Conservation (phyloP, 768 basidiomycete genomes). For the Suillus ampliporus region DNA sequence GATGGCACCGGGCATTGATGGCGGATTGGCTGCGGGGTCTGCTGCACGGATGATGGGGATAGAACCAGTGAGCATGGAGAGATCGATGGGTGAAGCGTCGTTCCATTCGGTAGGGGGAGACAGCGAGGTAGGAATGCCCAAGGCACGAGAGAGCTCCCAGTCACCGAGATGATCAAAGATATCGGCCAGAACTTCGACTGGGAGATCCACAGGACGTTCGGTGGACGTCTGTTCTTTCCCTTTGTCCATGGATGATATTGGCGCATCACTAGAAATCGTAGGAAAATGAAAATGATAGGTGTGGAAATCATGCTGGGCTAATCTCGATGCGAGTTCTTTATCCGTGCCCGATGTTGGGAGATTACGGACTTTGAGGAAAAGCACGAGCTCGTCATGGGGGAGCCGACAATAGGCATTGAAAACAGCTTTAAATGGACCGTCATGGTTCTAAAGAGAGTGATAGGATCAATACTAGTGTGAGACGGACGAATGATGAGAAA, state of each 20-base stretch:
- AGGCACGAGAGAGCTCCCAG: conserved; percentile 83
- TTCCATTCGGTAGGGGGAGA: conserved; percentile 72
- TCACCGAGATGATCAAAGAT: conserved; percentile 81
- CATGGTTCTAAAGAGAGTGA: conserved; percentile 27
- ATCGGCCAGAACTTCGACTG: conserved; percentile 75
- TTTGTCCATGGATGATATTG: conserved; percentile 25
- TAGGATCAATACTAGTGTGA: conserved; percentile 37
- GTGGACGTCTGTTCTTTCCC: conserved; percentile 35
- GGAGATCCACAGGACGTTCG: conserved; percentile 62
- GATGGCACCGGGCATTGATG: conserved; percentile 73
- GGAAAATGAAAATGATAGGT: conserved; percentile 71
- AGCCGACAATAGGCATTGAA: conserved; percentile 73
- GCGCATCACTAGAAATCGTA: conserved; percentile 35
- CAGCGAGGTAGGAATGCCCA: conserved; percentile 75
- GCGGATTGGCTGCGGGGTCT: conserved; percentile 58
- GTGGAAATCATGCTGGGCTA: conserved; percentile 77
- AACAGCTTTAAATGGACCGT: conserved; percentile 48
- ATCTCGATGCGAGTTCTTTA: conserved; percentile 67
- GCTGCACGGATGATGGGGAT: conserved; percentile 64
- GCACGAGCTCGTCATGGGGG: conserved; percentile 66
- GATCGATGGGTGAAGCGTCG: conserved; percentile 70
- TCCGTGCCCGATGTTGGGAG: conserved; percentile 70
- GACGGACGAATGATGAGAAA: conserved; percentile 14
- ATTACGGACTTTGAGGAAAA: conserved; percentile 76
- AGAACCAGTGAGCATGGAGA: conserved; percentile 71